Evolutionary conservation across 768 basidiomycete genomes (phyloP), one percentile per base, ranked within the genome.

Genomic region (Paxillus rubicundulus): DNA sequence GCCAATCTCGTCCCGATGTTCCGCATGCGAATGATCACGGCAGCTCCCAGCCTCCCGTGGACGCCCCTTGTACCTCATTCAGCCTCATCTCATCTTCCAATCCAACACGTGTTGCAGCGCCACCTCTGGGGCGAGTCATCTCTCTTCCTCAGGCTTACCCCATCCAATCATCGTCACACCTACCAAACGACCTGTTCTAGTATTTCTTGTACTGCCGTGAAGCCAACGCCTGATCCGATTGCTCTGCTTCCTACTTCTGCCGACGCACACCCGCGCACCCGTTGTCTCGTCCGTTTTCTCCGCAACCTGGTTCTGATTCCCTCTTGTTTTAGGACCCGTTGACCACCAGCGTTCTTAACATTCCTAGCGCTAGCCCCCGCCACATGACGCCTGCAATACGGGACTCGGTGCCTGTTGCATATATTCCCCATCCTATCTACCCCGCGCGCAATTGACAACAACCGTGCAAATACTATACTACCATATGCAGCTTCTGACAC

Each of bases 1-100:
- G 54, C 39, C 49, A 57, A 53, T 61, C 53, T 53, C 63, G 63
- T 50, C 43, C 63, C 61, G 58, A 55, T 43, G 43, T 56, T 55
- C 63, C 63, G 63, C 50, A 45, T 39, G 49, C 54, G 56, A 40
- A 47, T 54, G 34, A 54, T 47, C 54, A 60, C 61, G 61, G 41
- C 44, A 48, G 50, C 47, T 17, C 37, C 37, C 37, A 52, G 30
- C 37, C 17, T 38, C 37, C 18, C n/a, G 9, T 38, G n/a, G n/a
- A n/a, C n/a, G n/a, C 37, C 37, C 37, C 37, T 38, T 38, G 37
- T 38, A 38, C 37, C 33, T 34, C 20, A 21, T 39, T 18, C 30
- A 39, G 49, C 49, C 49, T 50, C 49, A 32, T 50, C 42, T 42
- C 36, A 10, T 40, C 39, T 50, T 50, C 49, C 24, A 17, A n/a